These are phyloP conservation scores for Auricularia sp. DNA, from an alignment of 768 basidiomycete genomes.

Conservation along the genomic window DNA sequence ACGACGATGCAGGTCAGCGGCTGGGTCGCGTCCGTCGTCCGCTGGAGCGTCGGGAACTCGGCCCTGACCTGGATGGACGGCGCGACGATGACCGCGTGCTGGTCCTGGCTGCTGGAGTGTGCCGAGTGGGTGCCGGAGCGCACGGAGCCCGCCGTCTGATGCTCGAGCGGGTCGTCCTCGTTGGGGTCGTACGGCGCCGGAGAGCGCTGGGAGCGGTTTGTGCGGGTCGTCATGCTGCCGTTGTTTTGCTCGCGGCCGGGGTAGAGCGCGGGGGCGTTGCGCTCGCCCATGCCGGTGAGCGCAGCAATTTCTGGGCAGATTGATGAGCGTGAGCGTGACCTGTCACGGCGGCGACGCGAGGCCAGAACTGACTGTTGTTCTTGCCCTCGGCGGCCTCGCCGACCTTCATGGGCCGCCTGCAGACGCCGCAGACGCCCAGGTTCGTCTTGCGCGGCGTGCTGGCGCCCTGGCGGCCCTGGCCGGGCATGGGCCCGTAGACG, in stretches of 20 bases:
- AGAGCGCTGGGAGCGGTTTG: conserved; percentile 11
- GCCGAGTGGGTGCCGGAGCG: conserved; percentile 24
- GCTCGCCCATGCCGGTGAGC: conserved; percentile 79
- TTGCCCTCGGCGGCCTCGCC: conserved; percentile 79
- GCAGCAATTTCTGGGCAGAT: conserved; percentile 70
- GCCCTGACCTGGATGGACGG: conserved; percentile 91
- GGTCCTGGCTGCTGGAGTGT: conserved; percentile 25
- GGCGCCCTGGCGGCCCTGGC: conserved; percentile 37
- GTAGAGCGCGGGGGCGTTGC: conserved; percentile 42
- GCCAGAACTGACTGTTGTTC: conserved; percentile 65
- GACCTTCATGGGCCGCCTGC: conserved; percentile 92
- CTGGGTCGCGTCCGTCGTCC: conserved; percentile 57
- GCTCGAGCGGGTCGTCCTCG: conserved; percentile 80
- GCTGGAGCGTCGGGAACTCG: conserved; percentile 76
- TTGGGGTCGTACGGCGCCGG: conserved; percentile 49
- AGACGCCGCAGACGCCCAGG: conserved; percentile 93
- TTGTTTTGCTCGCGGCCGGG: conserved; percentile 56
- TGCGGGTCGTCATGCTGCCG: conserved; percentile 28
- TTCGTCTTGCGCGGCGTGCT: conserved; percentile 55
- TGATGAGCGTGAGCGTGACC: not conserved
- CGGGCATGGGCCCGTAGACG: conserved; percentile 84
- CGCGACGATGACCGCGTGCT: conserved; percentile 59
- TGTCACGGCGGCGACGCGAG: conserved; percentile 6
- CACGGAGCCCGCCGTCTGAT: conserved; percentile 29
- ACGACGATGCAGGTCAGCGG: conserved; percentile 89